phyloP scores from a whole-genome alignment of 2,329 filamentous ascomycete species.

The Pseudomassariella vexata region DNA sequence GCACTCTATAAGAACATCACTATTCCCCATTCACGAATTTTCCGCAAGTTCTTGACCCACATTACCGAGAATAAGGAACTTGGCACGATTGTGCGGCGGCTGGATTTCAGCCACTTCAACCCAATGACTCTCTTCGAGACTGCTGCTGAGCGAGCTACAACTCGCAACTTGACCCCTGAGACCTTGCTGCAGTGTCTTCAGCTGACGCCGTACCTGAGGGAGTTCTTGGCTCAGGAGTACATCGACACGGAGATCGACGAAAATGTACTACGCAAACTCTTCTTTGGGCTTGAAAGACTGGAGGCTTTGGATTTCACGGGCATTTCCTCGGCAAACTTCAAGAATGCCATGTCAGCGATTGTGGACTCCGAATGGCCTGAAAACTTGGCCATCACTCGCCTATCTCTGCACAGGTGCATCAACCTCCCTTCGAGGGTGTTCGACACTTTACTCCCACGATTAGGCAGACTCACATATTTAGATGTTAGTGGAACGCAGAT shows the following conservation, averaged over 20 bases:
- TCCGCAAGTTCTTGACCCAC: conserved; percentile 72
- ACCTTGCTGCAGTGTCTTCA: conserved; percentile 68
- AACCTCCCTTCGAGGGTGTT: conserved; percentile 63
- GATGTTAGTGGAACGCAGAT: conserved; percentile 76
- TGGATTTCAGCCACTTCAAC: conserved; percentile 85
- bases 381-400: conserved; percentile 53
- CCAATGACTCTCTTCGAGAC: conserved; percentile 71
- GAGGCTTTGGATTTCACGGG: conserved; percentile 72
- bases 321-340: conserved; percentile 64
- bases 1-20: conserved; percentile 76
- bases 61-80: conserved; percentile 61
- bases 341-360: conserved; percentile 54
- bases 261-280: conserved; percentile 64
- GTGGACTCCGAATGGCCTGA: conserved; percentile 48
- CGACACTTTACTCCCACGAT: conserved; percentile 64
- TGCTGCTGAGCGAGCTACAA: conserved; percentile 67
- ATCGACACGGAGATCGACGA: conserved; percentile 68
- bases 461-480: conserved; percentile 65
- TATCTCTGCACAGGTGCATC: conserved; percentile 76
- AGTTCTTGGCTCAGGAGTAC: conserved; percentile 77
- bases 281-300: conserved; percentile 59
- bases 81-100: conserved; percentile 68
- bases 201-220: conserved; percentile 66
- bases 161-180: conserved; percentile 68
- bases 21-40: conserved; percentile 77